Conservation (phyloP, 176 grass and related monocot species). For the Guadua angustifolia region DNA sequence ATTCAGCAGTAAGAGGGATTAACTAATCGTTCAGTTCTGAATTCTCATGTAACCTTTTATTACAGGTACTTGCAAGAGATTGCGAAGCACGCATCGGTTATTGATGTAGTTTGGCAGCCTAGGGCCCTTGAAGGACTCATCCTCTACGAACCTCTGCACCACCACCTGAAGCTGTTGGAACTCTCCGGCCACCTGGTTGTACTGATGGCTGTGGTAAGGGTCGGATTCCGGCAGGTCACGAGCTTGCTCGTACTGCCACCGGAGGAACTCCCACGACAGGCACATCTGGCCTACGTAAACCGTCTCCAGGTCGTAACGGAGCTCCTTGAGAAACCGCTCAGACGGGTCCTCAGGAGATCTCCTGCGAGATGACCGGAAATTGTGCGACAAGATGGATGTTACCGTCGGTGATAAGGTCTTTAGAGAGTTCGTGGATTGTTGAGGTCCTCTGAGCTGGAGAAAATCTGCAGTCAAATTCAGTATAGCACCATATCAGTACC, state of each 20-base stretch:
- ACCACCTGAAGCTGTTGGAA: slow-evolving; percentile 98
- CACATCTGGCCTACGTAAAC: slow-evolving; percentile 96
- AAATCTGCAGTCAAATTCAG: slow-evolving; percentile 61
- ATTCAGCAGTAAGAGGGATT: background rate
- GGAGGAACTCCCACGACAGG: slow-evolving; percentile 93
- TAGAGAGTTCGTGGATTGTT: slow-evolving; percentile 52
- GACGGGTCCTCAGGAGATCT: slow-evolving; percentile 62
- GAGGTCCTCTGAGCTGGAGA: slow-evolving; percentile 75
- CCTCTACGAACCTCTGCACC: slow-evolving; percentile 81
- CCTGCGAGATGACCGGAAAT: slow-evolving; percentile 51
- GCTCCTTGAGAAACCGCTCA: slow-evolving; percentile 74
- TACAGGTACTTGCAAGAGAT: slow-evolving; percentile 82
- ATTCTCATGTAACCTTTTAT: slow-evolving; percentile 68
- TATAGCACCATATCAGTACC: background rate
- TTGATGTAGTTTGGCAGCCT: slow-evolving; percentile 91
- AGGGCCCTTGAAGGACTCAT: slow-evolving; percentile 85
- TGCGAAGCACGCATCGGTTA: slow-evolving; percentile 70
- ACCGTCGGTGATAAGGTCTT: slow-evolving; percentile 69
- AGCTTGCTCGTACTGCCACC: slow-evolving; percentile 95
- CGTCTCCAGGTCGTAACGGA: slow-evolving; percentile 76
- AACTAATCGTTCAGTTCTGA: background rate
- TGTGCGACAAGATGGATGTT: slow-evolving; percentile 75
- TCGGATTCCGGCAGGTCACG: slow-evolving; percentile 72
- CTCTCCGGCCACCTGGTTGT: slow-evolving; percentile 83
- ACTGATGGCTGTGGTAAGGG: slow-evolving; percentile 72